Evolutionary conservation across 768 basidiomycete species (phyloP), one percentile per base, ranked within the genome.

Genomic region (Russula ochroleuca): DNA sequence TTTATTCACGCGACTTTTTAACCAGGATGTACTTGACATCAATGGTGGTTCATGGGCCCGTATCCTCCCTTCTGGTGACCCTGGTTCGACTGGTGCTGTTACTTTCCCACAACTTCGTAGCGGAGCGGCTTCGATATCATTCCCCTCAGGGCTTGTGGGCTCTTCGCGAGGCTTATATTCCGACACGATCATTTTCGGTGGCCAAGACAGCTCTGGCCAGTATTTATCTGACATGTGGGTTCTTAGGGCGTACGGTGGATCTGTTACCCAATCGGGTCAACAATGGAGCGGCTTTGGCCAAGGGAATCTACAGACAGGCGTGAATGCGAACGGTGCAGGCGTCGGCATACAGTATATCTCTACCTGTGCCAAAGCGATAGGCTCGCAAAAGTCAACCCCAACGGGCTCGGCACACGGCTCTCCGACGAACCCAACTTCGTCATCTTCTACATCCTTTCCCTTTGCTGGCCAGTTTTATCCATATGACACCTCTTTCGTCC

Each of bases 141-240:
- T 77, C 69, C 66, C 70, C 23, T 65, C 73, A 58, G 78, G 81
- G 2, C 78, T 91, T 9, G 85, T 90, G 9, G 90, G 90, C 9
- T 67, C 68, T 8, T 73, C 79, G 43, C 78, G 82, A 25, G 71
- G 69, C 25, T 69, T 69, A 21, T 82, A 80, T 21, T 78, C 88
- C 28, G 91, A 93, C 70, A 87, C 83, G 19, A 80, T 93, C 50
- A 83, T 92, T 11, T 93, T 90, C 67, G 91, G 91, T 38, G 91
- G 91, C 45, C 81, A 81, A 68, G 88, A 90, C 71, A 76, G 78
- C 49, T 72, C 76, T 60, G 90, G 90, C 15, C 82, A 77, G 28
- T 85, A 88, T 70, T 77, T 91, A 4, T 81, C 84, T 45, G 91
- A 93, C 61, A 70, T 93, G 13, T 93, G 91, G 91, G 72, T 93